Conservation (phyloP, 805 yeast genomes). For the Teunomyces tritomae region DNA sequence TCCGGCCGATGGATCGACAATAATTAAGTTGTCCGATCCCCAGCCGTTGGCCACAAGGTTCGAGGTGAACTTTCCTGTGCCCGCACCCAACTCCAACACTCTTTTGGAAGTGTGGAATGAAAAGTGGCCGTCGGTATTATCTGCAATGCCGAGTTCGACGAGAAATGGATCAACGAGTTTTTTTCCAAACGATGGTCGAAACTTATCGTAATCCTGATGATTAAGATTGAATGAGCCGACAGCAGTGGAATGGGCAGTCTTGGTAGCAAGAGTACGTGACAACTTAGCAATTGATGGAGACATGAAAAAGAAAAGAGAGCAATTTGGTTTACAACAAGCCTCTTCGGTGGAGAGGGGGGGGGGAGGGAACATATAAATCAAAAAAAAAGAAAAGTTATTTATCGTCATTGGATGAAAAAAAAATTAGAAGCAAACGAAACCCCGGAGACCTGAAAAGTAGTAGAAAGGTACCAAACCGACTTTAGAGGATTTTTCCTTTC, state of each 20-base stretch:
- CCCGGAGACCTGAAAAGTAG: too few relatives aligned
- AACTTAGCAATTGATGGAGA: neutral
- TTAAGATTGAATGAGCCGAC: constrained; percentile 49
- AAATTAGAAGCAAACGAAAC: too few relatives aligned
- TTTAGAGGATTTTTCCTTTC: too few relatives aligned
- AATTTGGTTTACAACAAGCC: neutral
- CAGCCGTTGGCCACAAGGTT: constrained; percentile 41
- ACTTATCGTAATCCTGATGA: constrained; percentile 49
- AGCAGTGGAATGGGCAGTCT: constrained; percentile 34
- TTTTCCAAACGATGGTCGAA: constrained; percentile 49
- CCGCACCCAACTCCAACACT: constrained; percentile 55
- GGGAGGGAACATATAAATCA: too few relatives aligned
- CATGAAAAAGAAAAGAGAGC: neutral
- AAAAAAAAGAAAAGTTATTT: too few relatives aligned
- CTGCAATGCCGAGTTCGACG: constrained; percentile 30
- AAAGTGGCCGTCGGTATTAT: constrained; percentile 5
- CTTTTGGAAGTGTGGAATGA: constrained; percentile 19
- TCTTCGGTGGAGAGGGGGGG: too few relatives aligned
- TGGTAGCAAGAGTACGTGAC: constrained; percentile 3
- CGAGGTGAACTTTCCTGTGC: constrained; percentile 62
- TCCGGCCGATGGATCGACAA: constrained; percentile 57
- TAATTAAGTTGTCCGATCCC: constrained; percentile 30
- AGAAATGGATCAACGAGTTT: constrained; percentile 44
- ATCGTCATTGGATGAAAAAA: too few relatives aligned
- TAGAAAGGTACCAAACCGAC: too few relatives aligned